These are phyloP conservation scores for Teratosphaeria epicoccoides DNA, from an alignment of 2,329 filamentous ascomycete species.

Conservation along the genomic window DNA sequence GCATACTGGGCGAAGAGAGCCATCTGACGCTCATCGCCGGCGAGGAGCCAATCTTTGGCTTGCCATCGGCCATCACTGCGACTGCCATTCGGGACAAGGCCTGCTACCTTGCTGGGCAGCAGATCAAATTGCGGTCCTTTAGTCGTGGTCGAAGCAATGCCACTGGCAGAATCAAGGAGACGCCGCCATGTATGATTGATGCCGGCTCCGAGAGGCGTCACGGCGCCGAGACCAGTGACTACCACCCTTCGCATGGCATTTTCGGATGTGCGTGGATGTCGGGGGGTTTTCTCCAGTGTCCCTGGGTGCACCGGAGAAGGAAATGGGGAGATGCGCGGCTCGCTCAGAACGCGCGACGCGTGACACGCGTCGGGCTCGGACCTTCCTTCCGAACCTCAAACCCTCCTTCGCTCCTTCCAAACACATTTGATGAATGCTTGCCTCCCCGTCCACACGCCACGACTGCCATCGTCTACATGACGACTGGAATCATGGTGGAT, in stretches of 20 bases:
- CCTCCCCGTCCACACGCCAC: too few species aligned
- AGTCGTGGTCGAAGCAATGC: conserved; percentile 62
- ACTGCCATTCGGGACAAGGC: conserved; percentile 56
- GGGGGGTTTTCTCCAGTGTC: neutral
- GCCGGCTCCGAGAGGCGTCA: conserved; percentile 32
- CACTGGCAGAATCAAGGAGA: conserved; percentile 68
- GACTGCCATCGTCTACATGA: too few species aligned
- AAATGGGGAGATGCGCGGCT: too few species aligned
- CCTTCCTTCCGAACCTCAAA: too few species aligned
- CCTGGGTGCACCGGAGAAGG: neutral
- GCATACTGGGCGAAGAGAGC: conserved; percentile 90
- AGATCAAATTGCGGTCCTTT: conserved; percentile 55
- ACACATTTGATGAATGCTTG: too few species aligned
- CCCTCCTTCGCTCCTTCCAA: too few species aligned
- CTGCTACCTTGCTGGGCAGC: conserved; percentile 77
- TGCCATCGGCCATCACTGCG: conserved; percentile 36
- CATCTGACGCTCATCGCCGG: conserved; percentile 62
- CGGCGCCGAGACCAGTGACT: conserved; percentile 39
- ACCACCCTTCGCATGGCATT: conserved; percentile 40
- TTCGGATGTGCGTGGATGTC: neutral
- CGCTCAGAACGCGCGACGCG: too few species aligned
- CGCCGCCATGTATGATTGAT: conserved; percentile 67
- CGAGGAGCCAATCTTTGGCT: conserved; percentile 35
- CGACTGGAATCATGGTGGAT: too few species aligned
- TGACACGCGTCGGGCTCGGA: too few species aligned